phyloP scores from a whole-genome alignment of 1,139 yeast species.

The Pichia sp. region DNA sequence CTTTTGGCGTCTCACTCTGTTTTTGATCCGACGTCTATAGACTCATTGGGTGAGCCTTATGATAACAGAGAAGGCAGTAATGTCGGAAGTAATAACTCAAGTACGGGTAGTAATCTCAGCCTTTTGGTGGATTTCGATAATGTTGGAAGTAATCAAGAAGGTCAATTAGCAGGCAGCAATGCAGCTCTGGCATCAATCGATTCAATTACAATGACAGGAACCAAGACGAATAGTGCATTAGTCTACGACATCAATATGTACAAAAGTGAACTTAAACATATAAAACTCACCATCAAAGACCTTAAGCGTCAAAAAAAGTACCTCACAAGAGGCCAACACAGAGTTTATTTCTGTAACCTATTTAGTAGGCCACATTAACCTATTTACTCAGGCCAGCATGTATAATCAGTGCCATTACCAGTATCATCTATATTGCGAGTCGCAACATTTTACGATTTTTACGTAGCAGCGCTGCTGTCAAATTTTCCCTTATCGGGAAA shows the following conservation, averaged over 20 bases:
- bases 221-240: neutral
- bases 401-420: neutral
- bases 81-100: neutral
- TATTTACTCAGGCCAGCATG: neutral
- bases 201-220: conserved; percentile 3
- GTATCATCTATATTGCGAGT: too few relatives aligned
- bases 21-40: neutral
- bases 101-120: neutral
- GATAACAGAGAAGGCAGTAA: neutral
- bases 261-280: neutral
- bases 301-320: conserved; percentile 3
- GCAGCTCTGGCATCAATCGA: neutral
- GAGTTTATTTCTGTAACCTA: neutral
- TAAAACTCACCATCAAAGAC: conserved; percentile 1
- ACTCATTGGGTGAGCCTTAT: neutral
- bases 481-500: neutral
- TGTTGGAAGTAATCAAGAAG: neutral
- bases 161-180: neutral
- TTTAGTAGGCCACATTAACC: neutral
- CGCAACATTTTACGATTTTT: too few relatives aligned
- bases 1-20: neutral
- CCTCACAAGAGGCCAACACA: neutral
- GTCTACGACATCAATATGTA: neutral
- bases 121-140: neutral
- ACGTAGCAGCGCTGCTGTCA: too few relatives aligned